Evolutionary conservation across 108 stramenopile genomes (phyloP), one percentile per base, ranked within the genome.

Genomic region (Tribonema minus): DNA sequence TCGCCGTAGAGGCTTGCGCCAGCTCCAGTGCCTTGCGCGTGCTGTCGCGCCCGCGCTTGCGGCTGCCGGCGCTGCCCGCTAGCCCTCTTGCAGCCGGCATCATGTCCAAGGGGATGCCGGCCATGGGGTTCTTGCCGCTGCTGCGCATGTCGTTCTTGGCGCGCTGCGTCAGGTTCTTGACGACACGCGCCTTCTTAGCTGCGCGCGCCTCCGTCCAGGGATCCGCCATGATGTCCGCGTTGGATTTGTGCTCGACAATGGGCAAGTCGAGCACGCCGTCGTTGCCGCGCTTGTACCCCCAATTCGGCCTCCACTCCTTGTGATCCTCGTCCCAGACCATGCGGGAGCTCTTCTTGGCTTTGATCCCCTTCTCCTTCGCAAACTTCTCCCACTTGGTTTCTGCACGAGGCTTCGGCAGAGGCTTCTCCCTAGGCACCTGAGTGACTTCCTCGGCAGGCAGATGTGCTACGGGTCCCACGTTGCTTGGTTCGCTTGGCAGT

Each of bases 361-460:
- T 64, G 58, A 89, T 88, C 36, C 88, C 88, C 67, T 88, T 88
- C 54, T 88, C 88, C 25, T 61, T 68, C 3, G 88, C 88, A 41
- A 88, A 89, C 33, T 85, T 83, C 25, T 89, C 88, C 88, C 88
- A 89, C 27, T 37, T 65, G 0, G 88, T 89, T 41, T 85, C 84
- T 41, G 86, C 70, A 69, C 79, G 82, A 23, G 65, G 62, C 54
- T 81, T 62, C 2, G 87, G 85, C 58, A 72, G 26, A n/a, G 80
- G 82, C 65, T 83, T 82, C 26, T 60, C 82, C 27, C 82, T 61
- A n/a, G 82, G 82, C 4, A 83, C 31, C 9, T 36, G 7, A 0
- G 81, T 76, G 23, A 66, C 66, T 27, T 76, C 75, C 66, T 75
- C 75, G 27, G 67, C 68, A 31, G 82, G 82, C 4, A 83, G 75